Evolutionary conservation across 2,329 filamentous ascomycete genomes (phyloP).

Genomic region (Beauveria pseudobassiana): DNA sequence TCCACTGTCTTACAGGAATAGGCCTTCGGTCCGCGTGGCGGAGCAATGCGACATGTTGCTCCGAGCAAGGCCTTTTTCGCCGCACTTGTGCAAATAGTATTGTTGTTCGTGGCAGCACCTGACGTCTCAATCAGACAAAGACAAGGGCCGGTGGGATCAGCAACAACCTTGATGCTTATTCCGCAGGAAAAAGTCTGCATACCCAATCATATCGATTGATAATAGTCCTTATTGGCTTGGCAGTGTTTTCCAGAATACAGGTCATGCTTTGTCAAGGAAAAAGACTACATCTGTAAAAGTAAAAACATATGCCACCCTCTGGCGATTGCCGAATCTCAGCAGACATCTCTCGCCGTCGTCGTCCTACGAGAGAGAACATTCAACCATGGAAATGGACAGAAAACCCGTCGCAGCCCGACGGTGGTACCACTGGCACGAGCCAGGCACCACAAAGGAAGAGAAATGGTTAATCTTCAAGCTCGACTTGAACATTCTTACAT

Average conservation of each 20-base stretch:
- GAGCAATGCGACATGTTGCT: background rate
- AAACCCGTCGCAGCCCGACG: background rate
- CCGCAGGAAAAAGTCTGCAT: background rate
- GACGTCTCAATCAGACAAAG: background rate
- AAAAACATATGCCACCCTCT: background rate
- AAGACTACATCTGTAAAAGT: background rate
- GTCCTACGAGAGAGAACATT: background rate
- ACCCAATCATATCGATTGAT: background rate
- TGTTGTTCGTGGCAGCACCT: background rate
- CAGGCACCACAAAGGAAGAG: slow-evolving; percentile 31
- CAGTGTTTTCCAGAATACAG: background rate
- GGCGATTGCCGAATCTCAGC: no score
- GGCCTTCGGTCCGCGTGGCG: background rate
- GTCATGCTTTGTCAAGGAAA: no score
- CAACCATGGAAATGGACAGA: background rate
- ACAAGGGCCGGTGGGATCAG: background rate
- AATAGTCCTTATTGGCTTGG: background rate
- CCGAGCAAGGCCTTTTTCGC: background rate
- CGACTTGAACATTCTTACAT: slow-evolving; percentile 36
- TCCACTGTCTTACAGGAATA: background rate
- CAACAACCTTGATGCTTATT: background rate
- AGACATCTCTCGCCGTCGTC: background rate
- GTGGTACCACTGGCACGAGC: slow-evolving; percentile 36
- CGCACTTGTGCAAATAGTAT: background rate
- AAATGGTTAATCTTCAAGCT: slow-evolving; percentile 40